A percentile compares a stretch with the other conserved stretches of the same genome.
Evolutionary conservation across 192 early-diverging fungal genomes (phyloP).

Genomic region (Coemansia sp.): DNA sequence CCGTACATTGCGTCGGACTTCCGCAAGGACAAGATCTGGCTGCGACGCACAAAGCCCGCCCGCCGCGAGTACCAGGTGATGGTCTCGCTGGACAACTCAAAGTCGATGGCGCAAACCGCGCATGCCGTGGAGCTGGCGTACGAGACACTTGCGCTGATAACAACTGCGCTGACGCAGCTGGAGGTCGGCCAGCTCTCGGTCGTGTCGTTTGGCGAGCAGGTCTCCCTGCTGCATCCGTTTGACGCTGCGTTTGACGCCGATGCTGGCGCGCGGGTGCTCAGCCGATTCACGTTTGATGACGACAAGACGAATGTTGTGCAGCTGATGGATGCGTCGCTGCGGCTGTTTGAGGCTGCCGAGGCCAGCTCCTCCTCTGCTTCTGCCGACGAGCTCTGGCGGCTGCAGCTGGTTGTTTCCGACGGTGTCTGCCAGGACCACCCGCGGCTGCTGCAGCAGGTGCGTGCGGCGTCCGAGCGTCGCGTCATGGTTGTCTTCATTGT

Average conservation of each 20-base stretch:
- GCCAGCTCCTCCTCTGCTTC: slow-evolving; percentile 23
- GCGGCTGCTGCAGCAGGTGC: slow-evolving; percentile 77
- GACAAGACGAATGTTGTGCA: slow-evolving; percentile 82
- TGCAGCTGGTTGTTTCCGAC: slow-evolving; percentile 95
- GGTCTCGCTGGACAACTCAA: slow-evolving; percentile 96
- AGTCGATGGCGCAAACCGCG: slow-evolving; percentile 87
- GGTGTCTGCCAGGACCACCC: slow-evolving; percentile 96
- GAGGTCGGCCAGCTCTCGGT: slow-evolving; percentile 94
- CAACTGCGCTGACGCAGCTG: slow-evolving; percentile 88
- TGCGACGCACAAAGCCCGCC: slow-evolving; percentile 93
- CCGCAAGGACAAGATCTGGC: slow-evolving; percentile 99
- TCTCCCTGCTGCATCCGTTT: slow-evolving; percentile 91
- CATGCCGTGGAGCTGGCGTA: slow-evolving; percentile 84
- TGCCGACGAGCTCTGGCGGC: slow-evolving; percentile 75
- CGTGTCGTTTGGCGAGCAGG: slow-evolving; percentile 85
- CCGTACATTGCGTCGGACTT: slow-evolving; percentile 98
- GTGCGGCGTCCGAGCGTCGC: slow-evolving; percentile 78
- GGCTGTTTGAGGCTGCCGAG: slow-evolving; percentile 72
- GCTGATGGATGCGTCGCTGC: slow-evolving; percentile 83
- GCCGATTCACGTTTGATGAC: slow-evolving; percentile 89
- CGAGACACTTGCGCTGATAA: slow-evolving; percentile 90
- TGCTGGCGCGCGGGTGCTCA: slow-evolving; percentile 86
- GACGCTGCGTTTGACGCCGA: slow-evolving; percentile 88
- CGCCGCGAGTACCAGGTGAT: slow-evolving; percentile 98
- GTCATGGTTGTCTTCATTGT: slow-evolving; percentile 97